Conservation (phyloP, 305 asterid species). For the Fraxinus dipetala region DNA sequence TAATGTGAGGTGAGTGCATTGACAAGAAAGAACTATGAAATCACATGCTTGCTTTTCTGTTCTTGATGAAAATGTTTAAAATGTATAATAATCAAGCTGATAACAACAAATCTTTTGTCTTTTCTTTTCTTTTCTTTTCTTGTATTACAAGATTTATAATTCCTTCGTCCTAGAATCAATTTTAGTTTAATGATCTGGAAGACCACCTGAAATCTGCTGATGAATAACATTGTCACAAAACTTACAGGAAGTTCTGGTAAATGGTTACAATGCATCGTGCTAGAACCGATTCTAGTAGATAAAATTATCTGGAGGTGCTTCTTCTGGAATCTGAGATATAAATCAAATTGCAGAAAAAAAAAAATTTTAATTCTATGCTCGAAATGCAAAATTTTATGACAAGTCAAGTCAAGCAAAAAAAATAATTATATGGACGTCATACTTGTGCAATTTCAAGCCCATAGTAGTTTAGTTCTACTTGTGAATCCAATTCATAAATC, state of each 20-base stretch:
- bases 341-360: not conserved
- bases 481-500: not conserved
- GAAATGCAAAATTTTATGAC: not conserved
- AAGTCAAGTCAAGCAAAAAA: not conserved
- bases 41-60: not conserved
- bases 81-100: not conserved
- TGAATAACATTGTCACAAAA: not conserved
- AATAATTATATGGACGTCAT: not conserved
- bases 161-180: not conserved
- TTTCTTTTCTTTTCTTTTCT: not conserved
- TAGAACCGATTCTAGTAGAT: slow-evolving; percentile 35
- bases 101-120: no score
- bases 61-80: not conserved
- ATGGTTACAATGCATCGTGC: not conserved
- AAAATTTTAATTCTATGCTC: not conserved
- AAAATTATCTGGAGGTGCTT: slow-evolving; percentile 62
- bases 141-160: not conserved
- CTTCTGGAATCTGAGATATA: slow-evolving; percentile 77
- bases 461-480: not conserved
- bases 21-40: not conserved
- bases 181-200: not conserved
- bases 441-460: not conserved
- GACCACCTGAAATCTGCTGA: not conserved
- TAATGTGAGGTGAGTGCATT: not conserved
- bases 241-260: not conserved